Base-by-base conservation (phyloP, 2,329 filamentous ascomycete genomes). In the Alternaria brassicae region DNA sequence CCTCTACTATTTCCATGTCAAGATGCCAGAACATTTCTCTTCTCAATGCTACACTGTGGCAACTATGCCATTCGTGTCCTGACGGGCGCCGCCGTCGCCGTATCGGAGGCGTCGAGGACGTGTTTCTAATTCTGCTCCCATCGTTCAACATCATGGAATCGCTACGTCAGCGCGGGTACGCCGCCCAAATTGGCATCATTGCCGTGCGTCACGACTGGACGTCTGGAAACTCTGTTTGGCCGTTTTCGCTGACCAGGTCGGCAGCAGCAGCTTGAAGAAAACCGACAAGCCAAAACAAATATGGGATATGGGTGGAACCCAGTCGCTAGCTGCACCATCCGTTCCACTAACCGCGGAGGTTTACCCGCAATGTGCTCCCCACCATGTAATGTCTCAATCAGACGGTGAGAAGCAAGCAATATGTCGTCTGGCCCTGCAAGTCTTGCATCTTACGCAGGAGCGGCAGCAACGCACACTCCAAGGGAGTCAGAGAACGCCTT, bases 381-480 rank as follows among this genome's bases (percentile, higher is more conserved):
- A 55, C 47, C 51, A 15, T 25, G 25, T 23, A 40, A 42, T 47
- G 42, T 48, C 27, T 48, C 37, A 45, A 69, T 68, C 68, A 71
- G 70, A 73, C 71, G 68, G 67, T 73, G 68, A 71, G 60, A 56
- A 47, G 28, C 42, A 56, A 47, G 28, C 42, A 55, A 49, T 44
- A 45, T 40, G 37, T 50, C 56, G 32, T 60, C 30, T 48, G 44
- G 44, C 44, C 30, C 30, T 34, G 53, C 53, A 64, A 39, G 40
- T 27, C 37, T 48, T 48, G 34, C 23, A 30, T 45, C 28, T 48
- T 37, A 55, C 50, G n/a, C 47, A 49, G 9, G 30, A 36, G 30
- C 44, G 30, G 17, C 32, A 50, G 32, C 30, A 50, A 37, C 21
- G 32, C 48, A 36, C n/a, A 50, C 32, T 9, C 28, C 34, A 19